Conservation (phyloP, 805 yeast species). For the Blastobotrys muscicola region DNA sequence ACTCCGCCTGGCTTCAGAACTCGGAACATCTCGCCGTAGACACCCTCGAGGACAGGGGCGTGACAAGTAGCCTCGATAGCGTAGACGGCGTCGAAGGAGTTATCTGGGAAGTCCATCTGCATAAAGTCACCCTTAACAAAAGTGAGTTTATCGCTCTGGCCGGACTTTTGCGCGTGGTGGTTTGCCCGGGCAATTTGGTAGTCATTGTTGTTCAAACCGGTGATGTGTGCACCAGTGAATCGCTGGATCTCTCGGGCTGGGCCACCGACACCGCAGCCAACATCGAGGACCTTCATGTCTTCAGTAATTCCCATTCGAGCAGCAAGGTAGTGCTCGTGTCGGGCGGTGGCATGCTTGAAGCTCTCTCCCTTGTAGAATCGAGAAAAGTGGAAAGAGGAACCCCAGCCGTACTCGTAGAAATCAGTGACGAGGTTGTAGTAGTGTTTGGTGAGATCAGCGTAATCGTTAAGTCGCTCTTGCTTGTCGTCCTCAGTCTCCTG, state of each 20-base stretch:
- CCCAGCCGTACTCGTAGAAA: constrained; percentile 99
- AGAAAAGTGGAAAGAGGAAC: constrained; percentile 94
- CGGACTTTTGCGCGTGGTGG: constrained; percentile 58
- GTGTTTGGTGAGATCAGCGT: constrained; percentile 85
- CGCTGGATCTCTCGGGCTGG: constrained; percentile 95
- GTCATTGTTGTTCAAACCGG: constrained; percentile 94
- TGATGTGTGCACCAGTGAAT: constrained; percentile 77
- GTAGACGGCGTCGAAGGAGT: constrained; percentile 89
- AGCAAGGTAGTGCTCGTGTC: constrained; percentile 93
- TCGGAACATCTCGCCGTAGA: constrained; percentile 86
- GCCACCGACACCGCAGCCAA: constrained; percentile 99
- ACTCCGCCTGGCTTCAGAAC: constrained; percentile 96
- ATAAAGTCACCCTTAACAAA: constrained; percentile 97
- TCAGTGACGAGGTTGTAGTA: constrained; percentile 96
- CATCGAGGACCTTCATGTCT: constrained; percentile 85
- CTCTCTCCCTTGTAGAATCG: constrained; percentile 91
- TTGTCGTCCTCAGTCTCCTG: constrained; percentile 53
- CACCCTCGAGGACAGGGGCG: constrained; percentile 94
- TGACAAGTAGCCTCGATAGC: constrained; percentile 99
- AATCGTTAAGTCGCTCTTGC: constrained; percentile 61
- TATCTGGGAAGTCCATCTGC: constrained; percentile 95
- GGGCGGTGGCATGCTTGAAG: constrained; percentile 85
- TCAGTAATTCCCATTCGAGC: constrained; percentile 69
- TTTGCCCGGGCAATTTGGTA: constrained; percentile 88
- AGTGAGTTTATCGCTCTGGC: constrained; percentile 62